Conservation (phyloP, 371 early-diverging fungal species). For the Dinochytrium kinnereticum region DNA sequence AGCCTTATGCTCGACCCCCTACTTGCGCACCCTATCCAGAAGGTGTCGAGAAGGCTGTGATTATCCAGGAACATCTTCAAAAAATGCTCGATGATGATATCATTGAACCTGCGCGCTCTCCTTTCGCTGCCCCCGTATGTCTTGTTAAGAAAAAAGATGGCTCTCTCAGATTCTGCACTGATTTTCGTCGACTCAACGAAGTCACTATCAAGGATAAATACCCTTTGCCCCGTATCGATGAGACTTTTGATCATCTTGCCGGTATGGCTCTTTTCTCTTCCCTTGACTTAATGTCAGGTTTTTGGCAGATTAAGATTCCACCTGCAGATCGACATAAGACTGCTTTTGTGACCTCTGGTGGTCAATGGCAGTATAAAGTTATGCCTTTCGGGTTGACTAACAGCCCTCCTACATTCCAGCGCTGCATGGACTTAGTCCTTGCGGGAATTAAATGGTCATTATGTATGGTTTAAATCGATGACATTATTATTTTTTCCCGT, state of each 20-base stretch:
- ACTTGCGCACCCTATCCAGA: slow-evolving; percentile 16
- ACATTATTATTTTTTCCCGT: slow-evolving; percentile 52
- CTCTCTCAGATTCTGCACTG: slow-evolving; percentile 46
- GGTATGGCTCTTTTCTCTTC: slow-evolving; percentile 4
- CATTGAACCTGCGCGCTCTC: slow-evolving; percentile 47
- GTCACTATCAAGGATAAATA: slow-evolving; percentile 26
- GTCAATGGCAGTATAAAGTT: slow-evolving; percentile 52
- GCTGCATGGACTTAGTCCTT: slow-evolving; percentile 50
- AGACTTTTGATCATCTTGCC: slow-evolving; percentile 12
- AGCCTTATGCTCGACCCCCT: slow-evolving; percentile 17
- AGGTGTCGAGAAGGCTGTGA: slow-evolving; percentile 12
- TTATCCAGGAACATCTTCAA: slow-evolving; percentile 18
- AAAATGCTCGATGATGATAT: slow-evolving; percentile 20
- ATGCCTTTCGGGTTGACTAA: slow-evolving; percentile 60
- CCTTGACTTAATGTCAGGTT: slow-evolving; percentile 23
- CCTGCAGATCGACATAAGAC: slow-evolving; percentile 35
- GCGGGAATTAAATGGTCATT: slow-evolving; percentile 29
- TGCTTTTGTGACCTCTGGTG: slow-evolving; percentile 43
- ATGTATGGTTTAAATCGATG: slow-evolving; percentile 52
- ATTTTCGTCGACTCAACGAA: slow-evolving; percentile 31
- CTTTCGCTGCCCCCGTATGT: slow-evolving; percentile 60
- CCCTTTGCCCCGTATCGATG: slow-evolving; percentile 22
- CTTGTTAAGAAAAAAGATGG: slow-evolving; percentile 67
- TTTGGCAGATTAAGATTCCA: slow-evolving; percentile 25
- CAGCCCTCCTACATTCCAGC: slow-evolving; percentile 55